Conservation (phyloP, 768 basidiomycete genomes). For the Naganishia randhawae region DNA sequence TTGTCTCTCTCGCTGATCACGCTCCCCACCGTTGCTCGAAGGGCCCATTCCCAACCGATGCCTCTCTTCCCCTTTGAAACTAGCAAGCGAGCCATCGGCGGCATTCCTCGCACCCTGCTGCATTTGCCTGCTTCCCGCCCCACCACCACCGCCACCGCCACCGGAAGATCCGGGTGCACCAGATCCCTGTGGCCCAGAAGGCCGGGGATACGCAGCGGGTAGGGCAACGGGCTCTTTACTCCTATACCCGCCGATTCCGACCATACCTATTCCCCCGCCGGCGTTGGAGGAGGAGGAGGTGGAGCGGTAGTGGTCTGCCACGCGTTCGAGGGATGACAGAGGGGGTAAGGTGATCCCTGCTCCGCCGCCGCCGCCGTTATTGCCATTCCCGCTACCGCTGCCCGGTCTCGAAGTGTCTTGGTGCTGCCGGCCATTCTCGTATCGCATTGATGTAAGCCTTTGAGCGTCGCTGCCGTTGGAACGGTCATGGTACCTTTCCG, state of each 20-base stretch:
- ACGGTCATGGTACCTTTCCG: too few relatives aligned
- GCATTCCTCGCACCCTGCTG: neutral
- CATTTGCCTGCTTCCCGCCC: neutral
- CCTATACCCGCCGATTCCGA: neutral
- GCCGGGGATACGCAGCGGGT: neutral
- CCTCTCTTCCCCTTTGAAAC: neutral
- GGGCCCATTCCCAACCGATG: neutral
- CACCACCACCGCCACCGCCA: too few relatives aligned
- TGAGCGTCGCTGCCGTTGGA: too few relatives aligned
- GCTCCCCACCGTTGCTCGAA: neutral
- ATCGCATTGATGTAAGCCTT: too few relatives aligned
- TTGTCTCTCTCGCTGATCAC: neutral
- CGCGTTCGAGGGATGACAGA: conserved; percentile 3
- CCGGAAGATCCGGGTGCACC: too few relatives aligned
- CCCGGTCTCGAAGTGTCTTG: too few relatives aligned
- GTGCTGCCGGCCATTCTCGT: too few relatives aligned
- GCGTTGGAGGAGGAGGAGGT: neutral
- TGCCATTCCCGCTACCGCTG: too few relatives aligned
- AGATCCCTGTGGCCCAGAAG: too few relatives aligned
- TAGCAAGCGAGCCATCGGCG: too few relatives aligned
- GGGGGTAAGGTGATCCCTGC: conserved; percentile 17
- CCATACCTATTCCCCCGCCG: neutral
- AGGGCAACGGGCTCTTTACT: conserved; percentile 6
- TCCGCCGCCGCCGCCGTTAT: too few relatives aligned
- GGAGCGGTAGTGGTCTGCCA: conserved; percentile 24